Percentiles rank a stretch among this genome's conserved stretches.
These are phyloP conservation scores for Alternaria rosae DNA, from an alignment of 2,329 filamentous ascomycete genomes.

Conservation along the genomic window DNA sequence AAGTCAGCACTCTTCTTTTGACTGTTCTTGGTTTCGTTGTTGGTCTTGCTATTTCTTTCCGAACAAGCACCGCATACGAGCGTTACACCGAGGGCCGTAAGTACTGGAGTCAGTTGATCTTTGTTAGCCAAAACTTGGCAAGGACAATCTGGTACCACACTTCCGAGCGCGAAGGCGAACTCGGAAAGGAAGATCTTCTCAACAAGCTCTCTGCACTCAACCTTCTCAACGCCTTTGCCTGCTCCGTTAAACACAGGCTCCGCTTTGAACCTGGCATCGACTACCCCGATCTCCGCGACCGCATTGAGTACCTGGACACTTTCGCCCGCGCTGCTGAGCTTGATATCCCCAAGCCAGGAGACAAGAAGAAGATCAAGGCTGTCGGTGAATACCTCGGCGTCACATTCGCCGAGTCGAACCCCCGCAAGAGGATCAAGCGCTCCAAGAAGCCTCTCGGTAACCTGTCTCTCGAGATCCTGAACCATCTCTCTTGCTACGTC, in stretches of 20 bases:
- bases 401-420: slow-evolving; percentile 79
- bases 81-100: slow-evolving; percentile 67
- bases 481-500: slow-evolving; percentile 72
- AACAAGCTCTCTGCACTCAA: slow-evolving; percentile 77
- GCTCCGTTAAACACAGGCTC: slow-evolving; percentile 80
- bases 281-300: slow-evolving; percentile 75
- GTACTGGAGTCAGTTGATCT: slow-evolving; percentile 67
- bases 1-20: slow-evolving; percentile 72
- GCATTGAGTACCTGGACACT: slow-evolving; percentile 76
- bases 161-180: slow-evolving; percentile 64
- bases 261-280: slow-evolving; percentile 83
- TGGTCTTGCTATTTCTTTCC: slow-evolving; percentile 78
- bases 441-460: slow-evolving; percentile 78
- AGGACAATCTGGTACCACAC: slow-evolving; percentile 85
- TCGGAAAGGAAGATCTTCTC: slow-evolving; percentile 71
- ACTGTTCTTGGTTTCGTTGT: slow-evolving; percentile 85
- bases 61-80: slow-evolving; percentile 79
- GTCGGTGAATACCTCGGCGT: slow-evolving; percentile 77
- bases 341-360: slow-evolving; percentile 42
- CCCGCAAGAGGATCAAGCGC: slow-evolving; percentile 77
- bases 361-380: slow-evolving; percentile 61
- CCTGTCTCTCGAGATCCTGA: slow-evolving; percentile 81
- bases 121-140: slow-evolving; percentile 64
- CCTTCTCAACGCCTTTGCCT: slow-evolving; percentile 77
- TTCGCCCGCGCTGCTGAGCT: slow-evolving; percentile 69